Percentiles rank a stretch among this genome's conserved stretches.
Evolutionary conservation across 2,329 filamentous ascomycete genomes (phyloP).

Genomic region (Aspergillus aculeatus): DNA sequence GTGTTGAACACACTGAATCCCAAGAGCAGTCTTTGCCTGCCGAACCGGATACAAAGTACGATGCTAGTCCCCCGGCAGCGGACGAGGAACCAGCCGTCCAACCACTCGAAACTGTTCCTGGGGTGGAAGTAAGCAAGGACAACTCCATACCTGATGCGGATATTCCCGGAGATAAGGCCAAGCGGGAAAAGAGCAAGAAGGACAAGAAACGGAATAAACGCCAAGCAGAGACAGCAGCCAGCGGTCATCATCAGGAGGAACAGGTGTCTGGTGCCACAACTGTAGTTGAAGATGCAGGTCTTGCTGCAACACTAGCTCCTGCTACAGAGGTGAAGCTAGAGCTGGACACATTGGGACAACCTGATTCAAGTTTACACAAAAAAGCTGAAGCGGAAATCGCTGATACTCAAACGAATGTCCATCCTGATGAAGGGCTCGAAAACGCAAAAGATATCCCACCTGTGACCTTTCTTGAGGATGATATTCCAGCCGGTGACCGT

Average conservation of each 20-base stretch:
- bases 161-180: slow-evolving; percentile 5
- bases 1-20: background rate
- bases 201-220: slow-evolving; percentile 27
- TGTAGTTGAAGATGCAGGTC: background rate
- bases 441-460: too few relatives aligned
- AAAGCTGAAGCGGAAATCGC: background rate
- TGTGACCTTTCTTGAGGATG: too few relatives aligned
- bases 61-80: slow-evolving; percentile 13
- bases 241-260: slow-evolving; percentile 4
- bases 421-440: background rate
- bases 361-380: background rate
- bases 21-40: background rate
- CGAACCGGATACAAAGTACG: background rate
- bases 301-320: background rate
- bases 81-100: slow-evolving; percentile 21
- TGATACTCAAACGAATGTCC: too few relatives aligned
- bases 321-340: background rate
- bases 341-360: background rate
- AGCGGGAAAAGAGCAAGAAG: slow-evolving; percentile 28
- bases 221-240: slow-evolving; percentile 15
- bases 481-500: too few relatives aligned
- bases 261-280: background rate
- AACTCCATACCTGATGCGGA: slow-evolving; percentile 5
- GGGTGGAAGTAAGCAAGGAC: slow-evolving; percentile 5
- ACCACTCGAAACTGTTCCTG: slow-evolving; percentile 4